phyloP scores from a whole-genome alignment of 768 basidiomycete genomes.

The Mycena galopus region DNA sequence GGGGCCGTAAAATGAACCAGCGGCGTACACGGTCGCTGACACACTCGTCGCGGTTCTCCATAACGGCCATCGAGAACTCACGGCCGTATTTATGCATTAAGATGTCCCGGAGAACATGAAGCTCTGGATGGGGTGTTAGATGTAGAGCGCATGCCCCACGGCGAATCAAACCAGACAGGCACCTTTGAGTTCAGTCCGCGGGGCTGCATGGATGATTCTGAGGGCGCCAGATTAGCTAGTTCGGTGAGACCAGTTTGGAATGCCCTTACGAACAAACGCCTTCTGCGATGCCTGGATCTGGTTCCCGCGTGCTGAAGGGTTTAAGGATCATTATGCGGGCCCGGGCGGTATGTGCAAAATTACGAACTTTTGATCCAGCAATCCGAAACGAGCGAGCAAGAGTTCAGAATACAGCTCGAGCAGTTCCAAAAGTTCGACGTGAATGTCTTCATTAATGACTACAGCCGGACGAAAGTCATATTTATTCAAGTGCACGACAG shows the following conservation, averaged over 20 bases:
- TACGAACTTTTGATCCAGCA: slow-evolving; percentile 89
- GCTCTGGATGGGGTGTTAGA: slow-evolving; percentile 63
- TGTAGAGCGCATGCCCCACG: neutral
- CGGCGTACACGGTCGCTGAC: slow-evolving; percentile 85
- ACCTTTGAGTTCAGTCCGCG: slow-evolving; percentile 93
- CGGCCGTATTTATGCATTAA: slow-evolving; percentile 97
- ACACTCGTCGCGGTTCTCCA: slow-evolving; percentile 85
- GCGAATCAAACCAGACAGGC: neutral
- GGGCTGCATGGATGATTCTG: slow-evolving; percentile 91
- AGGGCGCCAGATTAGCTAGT: slow-evolving; percentile 18
- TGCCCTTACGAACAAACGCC: slow-evolving; percentile 70
- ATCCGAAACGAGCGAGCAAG: slow-evolving; percentile 90
- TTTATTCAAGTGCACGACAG: slow-evolving; percentile 30
- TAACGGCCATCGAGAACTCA: slow-evolving; percentile 86
- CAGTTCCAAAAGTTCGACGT: slow-evolving; percentile 90
- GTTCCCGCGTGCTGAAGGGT: slow-evolving; percentile 74
- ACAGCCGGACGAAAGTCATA: slow-evolving; percentile 13
- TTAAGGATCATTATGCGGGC: slow-evolving; percentile 21
- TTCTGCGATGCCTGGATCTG: slow-evolving; percentile 89
- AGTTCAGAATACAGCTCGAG: slow-evolving; percentile 96
- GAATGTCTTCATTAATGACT: slow-evolving; percentile 90
- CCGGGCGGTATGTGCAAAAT: slow-evolving; percentile 26
- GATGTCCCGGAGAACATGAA: slow-evolving; percentile 92
- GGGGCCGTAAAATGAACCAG: slow-evolving; percentile 8
- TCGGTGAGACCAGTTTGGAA: neutral